Base-by-base conservation (phyloP, 1,284 basidiomycete genomes). In the Meira miltonrushii region DNA sequence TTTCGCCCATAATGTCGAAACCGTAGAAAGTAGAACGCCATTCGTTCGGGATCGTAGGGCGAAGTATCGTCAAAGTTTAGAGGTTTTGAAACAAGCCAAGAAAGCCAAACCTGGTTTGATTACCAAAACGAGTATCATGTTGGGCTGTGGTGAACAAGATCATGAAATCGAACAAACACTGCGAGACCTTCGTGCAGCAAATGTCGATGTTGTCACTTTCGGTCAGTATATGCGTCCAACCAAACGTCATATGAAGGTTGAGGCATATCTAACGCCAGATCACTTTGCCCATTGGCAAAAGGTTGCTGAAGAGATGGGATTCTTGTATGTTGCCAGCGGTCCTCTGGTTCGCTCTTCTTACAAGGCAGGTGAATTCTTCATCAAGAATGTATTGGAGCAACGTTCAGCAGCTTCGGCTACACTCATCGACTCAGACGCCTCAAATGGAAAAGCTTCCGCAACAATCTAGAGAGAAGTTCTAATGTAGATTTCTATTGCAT, bases 151-250 rank as follows among this genome's bases (percentile, higher is more conserved):
- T 1, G 95, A 99, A 81, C 84, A 83, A 47, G 86, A 88, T 58
- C 86, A 88, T 6, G 91, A 98, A 78, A 77, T 99, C 2, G 81
- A 88, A 78, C 85, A 88, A 73, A 87, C 93, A 1, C 83, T 99
- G 5, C 84, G 85, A 82, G 94, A 94, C 68, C 84, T 98, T 2
- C 87, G 94, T 44, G 87, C 87, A 65, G 83, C 86, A 40, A 84
- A 92, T 64, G 94, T 98, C 39, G 93, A 98, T 76, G 94, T 99
- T 9, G 93, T 99, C 37, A 99, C 95, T 0, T 97, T 99, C 77
- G 95, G 95, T 1, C 95, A 99, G 81, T 99, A 99, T 81, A 98
- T 99, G 95, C 87, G 95, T 48, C 95, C 95, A 1, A 98, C 95
- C 1, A 98, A 98, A 80, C 84, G 88, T 38, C 95, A 98, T 80